phyloP scores from a whole-genome alignment of 2,329 filamentous ascomycete genomes.

The Calonectria leucothoes region DNA sequence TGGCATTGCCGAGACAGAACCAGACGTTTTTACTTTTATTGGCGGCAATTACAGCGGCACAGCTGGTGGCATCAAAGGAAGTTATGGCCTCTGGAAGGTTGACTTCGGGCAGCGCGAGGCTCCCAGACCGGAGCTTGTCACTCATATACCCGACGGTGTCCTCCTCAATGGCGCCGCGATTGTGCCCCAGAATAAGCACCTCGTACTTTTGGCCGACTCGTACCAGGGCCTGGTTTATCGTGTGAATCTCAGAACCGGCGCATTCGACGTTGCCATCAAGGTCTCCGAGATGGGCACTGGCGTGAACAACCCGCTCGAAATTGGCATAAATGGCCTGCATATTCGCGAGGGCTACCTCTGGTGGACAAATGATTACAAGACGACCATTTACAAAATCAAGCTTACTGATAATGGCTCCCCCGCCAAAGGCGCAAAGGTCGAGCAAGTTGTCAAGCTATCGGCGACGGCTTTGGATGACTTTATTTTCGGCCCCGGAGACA shows the following conservation, averaged over 20 bases:
- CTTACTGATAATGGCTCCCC: background rate
- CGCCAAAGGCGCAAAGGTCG: background rate
- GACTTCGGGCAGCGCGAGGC: background rate
- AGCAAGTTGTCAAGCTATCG: background rate
- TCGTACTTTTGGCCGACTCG: background rate
- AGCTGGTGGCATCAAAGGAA: background rate
- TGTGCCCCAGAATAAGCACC: background rate
- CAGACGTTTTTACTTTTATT: background rate
- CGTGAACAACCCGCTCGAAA: background rate
- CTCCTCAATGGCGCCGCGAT: background rate
- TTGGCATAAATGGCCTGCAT: constrained; percentile 8
- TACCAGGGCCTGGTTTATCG: background rate
- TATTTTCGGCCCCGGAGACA: background rate
- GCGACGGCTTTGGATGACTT: background rate
- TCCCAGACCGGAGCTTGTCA: background rate
- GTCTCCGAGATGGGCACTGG: background rate
- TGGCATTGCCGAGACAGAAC: background rate
- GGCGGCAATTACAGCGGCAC: background rate
- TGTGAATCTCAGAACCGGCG: background rate
- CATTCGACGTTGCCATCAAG: background rate
- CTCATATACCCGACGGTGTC: background rate
- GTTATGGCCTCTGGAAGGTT: background rate
- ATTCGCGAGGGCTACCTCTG: background rate
- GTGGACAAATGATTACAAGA: background rate
- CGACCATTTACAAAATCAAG: background rate